Evolutionary conservation across 208 protist genomes (phyloP), one percentile per base, ranked within the genome.

Genomic region (Tritrichomonas foetus): DNA sequence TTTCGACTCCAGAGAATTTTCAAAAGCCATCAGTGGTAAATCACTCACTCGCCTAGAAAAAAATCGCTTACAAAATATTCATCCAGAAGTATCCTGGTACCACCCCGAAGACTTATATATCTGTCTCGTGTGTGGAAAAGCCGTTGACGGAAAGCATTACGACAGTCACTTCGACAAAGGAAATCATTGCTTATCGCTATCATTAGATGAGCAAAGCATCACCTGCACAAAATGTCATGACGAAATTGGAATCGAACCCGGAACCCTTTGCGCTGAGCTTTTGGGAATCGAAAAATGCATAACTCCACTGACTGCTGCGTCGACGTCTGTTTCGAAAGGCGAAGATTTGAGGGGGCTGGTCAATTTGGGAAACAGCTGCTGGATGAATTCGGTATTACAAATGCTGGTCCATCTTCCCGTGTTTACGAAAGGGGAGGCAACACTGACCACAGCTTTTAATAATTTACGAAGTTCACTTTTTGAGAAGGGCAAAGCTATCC

Each of bases 311-410:
- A 78, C 30, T n/a, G 30, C 22, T 78, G 25, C 39, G 1, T 3
- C 36, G 22, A 5, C 69, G 47, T 39, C 39, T 13, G 1, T 22
- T 30, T 47, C 33, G 16, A 47, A 78, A 39, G 20, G 14, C 20
- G 69, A 13, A 30, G 39, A 22, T 22, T 5, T 27, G 22, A 5
- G 33, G 9, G 69, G 69, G 22, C 22, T 78, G 47, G 9, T 78
- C 22, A 78, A 78, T 78, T 22, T 78, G 2, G 69, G 69, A 78
- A 78, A 78, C 69, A 78, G 69, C 33, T 78, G 69, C 25, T 78
- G 69, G 69, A 47, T 78, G 36, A 78, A 78, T 78, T 78, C 69
- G 16, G 36, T 27, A 22, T 22, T 78, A 78, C 69, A 78, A 47
- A 39, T 78, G 69, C 33, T 78, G 3, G 16, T 22, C 20, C 30